phyloP scores from a whole-genome alignment of 1,284 basidiomycete genomes.

The Cryptococcus jaspeensis region DNA sequence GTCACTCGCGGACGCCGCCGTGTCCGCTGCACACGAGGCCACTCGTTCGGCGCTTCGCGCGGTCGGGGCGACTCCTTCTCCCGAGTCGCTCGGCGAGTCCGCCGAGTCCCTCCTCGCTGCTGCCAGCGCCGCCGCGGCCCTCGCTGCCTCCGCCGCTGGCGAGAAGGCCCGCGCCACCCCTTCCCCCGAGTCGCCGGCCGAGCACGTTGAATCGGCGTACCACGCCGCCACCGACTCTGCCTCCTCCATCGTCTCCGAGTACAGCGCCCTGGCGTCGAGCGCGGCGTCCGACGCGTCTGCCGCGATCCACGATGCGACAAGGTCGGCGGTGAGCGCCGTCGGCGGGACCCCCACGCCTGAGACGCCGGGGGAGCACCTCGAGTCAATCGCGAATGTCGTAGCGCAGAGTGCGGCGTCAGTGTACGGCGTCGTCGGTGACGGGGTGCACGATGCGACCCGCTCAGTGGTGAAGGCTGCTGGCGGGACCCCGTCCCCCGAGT shows the following conservation, averaged over 20 bases:
- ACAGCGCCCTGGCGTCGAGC: constrained; percentile 5
- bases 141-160: constrained; percentile 16
- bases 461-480: constrained; percentile 24
- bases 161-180: constrained; percentile 24
- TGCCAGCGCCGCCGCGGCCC: constrained; percentile 14
- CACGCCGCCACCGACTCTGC: constrained; percentile 12
- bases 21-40: constrained; percentile 21
- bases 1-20: constrained; percentile 16
- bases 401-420: constrained; percentile 12
- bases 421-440: constrained; percentile 19
- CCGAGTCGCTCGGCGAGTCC: constrained; percentile 22
- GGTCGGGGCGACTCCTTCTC: constrained; percentile 28
- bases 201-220: constrained; percentile 18
- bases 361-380: constrained; percentile 13
- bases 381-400: constrained; percentile 13
- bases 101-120: constrained; percentile 20
- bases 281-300: constrained; percentile 13
- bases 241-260: constrained; percentile 8
- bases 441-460: constrained; percentile 23
- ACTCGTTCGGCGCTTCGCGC: constrained; percentile 28
- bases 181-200: constrained; percentile 23
- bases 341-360: constrained; percentile 25
- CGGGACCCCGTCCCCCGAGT: constrained; percentile 20
- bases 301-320: constrained; percentile 19
- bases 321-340: constrained; percentile 16